phyloP scores from a whole-genome alignment of 2,329 filamentous ascomycete genomes.

The Dothideomycetes sp. region DNA sequence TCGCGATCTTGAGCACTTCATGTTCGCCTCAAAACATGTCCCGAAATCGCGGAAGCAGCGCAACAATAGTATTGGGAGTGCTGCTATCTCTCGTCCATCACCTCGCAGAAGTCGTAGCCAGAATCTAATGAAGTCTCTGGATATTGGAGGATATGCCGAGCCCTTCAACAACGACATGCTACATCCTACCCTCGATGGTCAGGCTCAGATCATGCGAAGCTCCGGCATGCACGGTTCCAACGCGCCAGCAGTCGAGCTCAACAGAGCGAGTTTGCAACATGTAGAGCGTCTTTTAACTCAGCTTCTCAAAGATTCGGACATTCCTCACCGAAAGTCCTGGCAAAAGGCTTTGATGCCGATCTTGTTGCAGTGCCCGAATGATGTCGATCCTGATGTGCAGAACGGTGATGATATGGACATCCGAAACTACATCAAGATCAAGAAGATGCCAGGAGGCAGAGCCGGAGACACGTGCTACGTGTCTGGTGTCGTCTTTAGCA shows the following conservation, averaged over 20 bases:
- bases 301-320: conserved; percentile 64
- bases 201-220: conserved; percentile 51
- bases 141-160: conserved; percentile 20
- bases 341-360: conserved; percentile 86
- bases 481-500: conserved; percentile 92
- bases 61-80: conserved; percentile 77
- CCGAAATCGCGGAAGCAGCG: conserved; percentile 60
- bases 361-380: conserved; percentile 80
- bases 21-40: conserved; percentile 54
- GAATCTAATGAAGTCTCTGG: conserved; percentile 40
- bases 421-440: conserved; percentile 92
- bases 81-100: conserved; percentile 59
- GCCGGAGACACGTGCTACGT: conserved; percentile 93
- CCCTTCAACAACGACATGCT: conserved; percentile 2
- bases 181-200: background rate
- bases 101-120: conserved; percentile 54
- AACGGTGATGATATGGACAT: conserved; percentile 94
- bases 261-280: conserved; percentile 78
- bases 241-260: conserved; percentile 71
- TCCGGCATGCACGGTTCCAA: conserved; percentile 70
- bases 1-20: conserved; percentile 55
- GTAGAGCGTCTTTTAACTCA: conserved; percentile 78
- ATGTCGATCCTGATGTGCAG: conserved; percentile 87
- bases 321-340: conserved; percentile 70
- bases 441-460: conserved; percentile 85